Percentiles rank a stretch among this genome's conserved stretches.
phyloP scores from a whole-genome alignment of 2,329 filamentous ascomycete genomes.

The Scorias spongiosa region DNA sequence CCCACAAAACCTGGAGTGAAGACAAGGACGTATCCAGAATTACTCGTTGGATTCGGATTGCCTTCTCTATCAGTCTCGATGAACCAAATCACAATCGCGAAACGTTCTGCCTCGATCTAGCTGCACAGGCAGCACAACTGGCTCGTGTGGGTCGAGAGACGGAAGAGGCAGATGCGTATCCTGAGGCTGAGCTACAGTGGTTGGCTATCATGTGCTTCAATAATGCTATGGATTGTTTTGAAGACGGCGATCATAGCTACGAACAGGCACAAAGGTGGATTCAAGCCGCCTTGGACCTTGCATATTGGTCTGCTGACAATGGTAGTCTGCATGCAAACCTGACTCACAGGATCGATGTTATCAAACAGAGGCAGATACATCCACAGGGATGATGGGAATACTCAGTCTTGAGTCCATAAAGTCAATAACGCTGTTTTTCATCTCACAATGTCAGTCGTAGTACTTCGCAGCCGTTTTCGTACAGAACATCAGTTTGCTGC shows the following conservation, averaged over 20 bases:
- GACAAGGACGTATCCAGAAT: slow-evolving; percentile 44
- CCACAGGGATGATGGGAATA: too few relatives aligned
- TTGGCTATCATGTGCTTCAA: slow-evolving; percentile 57
- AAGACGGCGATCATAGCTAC: slow-evolving; percentile 34
- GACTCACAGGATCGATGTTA: slow-evolving; percentile 15
- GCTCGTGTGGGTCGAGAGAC: slow-evolving; percentile 25
- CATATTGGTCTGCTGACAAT: slow-evolving; percentile 42
- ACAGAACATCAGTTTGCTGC: too few relatives aligned
- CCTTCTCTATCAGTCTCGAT: slow-evolving; percentile 53
- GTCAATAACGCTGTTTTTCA: too few relatives aligned
- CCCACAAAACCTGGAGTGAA: slow-evolving; percentile 47
- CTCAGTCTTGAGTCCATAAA: too few relatives aligned
- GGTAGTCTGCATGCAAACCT: slow-evolving; percentile 22
- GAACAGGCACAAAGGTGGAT: slow-evolving; percentile 46
- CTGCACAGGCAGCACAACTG: slow-evolving; percentile 47
- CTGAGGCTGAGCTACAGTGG: slow-evolving; percentile 57
- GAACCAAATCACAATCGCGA: slow-evolving; percentile 29
- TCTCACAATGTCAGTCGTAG: too few relatives aligned
- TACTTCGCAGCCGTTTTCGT: too few relatives aligned
- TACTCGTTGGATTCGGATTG: slow-evolving; percentile 62
- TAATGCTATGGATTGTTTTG: slow-evolving; percentile 50
- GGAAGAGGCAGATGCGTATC: slow-evolving; percentile 32
- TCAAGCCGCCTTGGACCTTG: slow-evolving; percentile 45
- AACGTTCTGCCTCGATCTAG: slow-evolving; percentile 25
- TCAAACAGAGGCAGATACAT: background rate